phyloP scores from a whole-genome alignment of 2,329 filamentous ascomycete species.

The Grosmannia clavigera region DNA sequence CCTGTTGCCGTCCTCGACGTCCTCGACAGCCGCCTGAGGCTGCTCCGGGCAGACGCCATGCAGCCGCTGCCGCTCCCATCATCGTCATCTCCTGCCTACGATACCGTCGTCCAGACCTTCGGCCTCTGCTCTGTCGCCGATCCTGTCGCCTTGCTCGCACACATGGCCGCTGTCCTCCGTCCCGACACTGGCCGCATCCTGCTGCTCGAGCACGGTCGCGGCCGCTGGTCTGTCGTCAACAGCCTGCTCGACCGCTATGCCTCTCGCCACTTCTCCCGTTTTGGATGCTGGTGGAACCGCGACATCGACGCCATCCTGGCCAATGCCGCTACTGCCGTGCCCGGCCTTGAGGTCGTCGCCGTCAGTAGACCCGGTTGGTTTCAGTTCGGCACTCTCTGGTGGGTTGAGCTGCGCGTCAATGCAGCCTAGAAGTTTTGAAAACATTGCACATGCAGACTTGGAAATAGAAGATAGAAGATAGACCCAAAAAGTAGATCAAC shows the following conservation, averaged over 20 bases:
- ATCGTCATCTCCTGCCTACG: constrained; percentile 36
- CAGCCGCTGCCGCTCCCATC: constrained; percentile 24
- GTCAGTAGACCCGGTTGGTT: constrained; percentile 37
- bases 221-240: constrained; percentile 42
- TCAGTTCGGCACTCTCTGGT: constrained; percentile 45
- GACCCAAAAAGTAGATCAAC: not conserved
- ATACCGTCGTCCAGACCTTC: constrained; percentile 53
- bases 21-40: constrained; percentile 13
- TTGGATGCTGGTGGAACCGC: constrained; percentile 58
- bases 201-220: constrained; percentile 50
- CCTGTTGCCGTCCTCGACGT: constrained; percentile 22
- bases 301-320: constrained; percentile 44
- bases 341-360: constrained; percentile 43
- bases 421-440: not conserved
- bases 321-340: constrained; percentile 32
- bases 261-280: constrained; percentile 41
- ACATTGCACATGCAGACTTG: not conserved
- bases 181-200: constrained; percentile 47
- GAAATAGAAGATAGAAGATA: not conserved
- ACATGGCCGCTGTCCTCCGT: constrained; percentile 38
- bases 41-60: constrained; percentile 31
- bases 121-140: constrained; percentile 50
- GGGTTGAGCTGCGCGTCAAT: constrained; percentile 41
- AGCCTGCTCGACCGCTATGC: constrained; percentile 42
- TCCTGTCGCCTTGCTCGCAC: constrained; percentile 38